Evolutionary conservation across 345 rosid species (phyloP).

Genomic region (Eucalyptus tenuipes): DNA sequence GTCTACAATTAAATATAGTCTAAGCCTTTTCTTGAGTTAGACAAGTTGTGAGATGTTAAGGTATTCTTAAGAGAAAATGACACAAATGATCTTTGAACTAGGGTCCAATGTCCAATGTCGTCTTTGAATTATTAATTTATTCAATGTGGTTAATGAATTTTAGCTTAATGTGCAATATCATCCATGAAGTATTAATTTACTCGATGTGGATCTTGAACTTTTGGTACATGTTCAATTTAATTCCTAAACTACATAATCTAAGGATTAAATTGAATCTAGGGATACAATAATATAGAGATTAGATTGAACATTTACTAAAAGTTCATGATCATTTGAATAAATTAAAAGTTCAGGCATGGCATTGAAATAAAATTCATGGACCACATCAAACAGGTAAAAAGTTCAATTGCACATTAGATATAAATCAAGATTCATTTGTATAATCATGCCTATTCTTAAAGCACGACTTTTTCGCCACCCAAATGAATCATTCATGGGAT

Average conservation of each 20-base stretch:
- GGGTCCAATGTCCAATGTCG: accelerated
- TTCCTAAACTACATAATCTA: too few species aligned
- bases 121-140: too few species aligned
- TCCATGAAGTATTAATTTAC: too few species aligned
- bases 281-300: neutral
- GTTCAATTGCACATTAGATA: too few species aligned
- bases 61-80: neutral
- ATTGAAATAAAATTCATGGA: too few species aligned
- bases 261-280: neutral
- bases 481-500: neutral
- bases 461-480: neutral
- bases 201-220: accelerated
- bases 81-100: neutral
- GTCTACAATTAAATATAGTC: neutral
- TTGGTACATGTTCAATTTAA: too few species aligned
- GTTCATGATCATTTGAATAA: accelerated
- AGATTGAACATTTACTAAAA: neutral
- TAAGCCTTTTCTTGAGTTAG: neutral
- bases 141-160: too few species aligned
- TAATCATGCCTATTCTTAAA: too few species aligned
- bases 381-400: too few species aligned
- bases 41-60: neutral
- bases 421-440: neutral
- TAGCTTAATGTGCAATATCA: neutral
- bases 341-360: too few species aligned